Evolutionary conservation across 495 filamentous ascomycete genomes (phyloP), one percentile per base, ranked within the genome.

Genomic region (Aspergillus cavernicola): DNA sequence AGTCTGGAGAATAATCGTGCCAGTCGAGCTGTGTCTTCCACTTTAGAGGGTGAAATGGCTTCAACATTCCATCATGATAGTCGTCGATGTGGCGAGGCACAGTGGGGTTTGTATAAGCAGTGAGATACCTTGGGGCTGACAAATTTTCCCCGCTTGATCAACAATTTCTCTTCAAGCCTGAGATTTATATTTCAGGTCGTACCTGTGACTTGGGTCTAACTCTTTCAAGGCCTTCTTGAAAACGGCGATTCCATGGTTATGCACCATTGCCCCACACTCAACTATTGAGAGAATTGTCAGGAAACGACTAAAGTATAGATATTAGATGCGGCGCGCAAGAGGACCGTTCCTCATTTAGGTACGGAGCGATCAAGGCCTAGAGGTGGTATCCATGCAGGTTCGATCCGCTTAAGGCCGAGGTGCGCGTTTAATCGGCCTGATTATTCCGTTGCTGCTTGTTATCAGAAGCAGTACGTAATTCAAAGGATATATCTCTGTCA

Each of bases 381-480:
- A n/a, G n/a, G n/a, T n/a, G n/a, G 37, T 33, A 44, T 23, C 26
- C 10, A 35, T 37, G 46, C 53, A 39, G 44, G 45, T 56, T 51
- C 38, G 45, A 36, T 56, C 35, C 41, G 26, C 55, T 48, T 29
- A 42, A 52, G 42, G 32, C 33, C 18, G 26, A 45, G 32, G 26
- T 29, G 42, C 24, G 4, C 24, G 9, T 31, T 41, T 38, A 8
- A 52, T 32, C 28, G 42, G 15, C 26, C 16, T 7, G 16, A 33
- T 20, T 33, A 2, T n/a, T 9, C 16, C 16, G 35, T 16, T 38
- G 3, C 24, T 28, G 24, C 35, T 20, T 12, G 42, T 56, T 41
- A 46, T 44, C 47, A 56, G 36, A 29, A 33, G 18, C 28, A 33
- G 42, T 46, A 46, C 42, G 42, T 46, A 46, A 46, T 46, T n/a